Evolutionary conservation across 345 rosid genomes (phyloP).

Genomic region (Brassica juncea): DNA sequence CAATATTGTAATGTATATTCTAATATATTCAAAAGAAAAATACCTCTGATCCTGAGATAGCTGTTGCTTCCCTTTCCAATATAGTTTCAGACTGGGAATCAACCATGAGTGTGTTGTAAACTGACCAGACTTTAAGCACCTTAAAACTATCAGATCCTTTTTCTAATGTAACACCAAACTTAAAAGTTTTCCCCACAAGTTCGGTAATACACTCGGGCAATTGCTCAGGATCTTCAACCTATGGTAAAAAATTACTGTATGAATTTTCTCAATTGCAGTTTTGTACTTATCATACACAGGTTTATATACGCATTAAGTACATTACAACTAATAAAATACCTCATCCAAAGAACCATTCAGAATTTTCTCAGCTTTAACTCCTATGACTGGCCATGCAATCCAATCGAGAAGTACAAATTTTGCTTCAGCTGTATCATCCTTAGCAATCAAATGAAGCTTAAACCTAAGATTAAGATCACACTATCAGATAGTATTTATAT

Average conservation of each 20-base stretch:
- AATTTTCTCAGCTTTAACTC: not conserved
- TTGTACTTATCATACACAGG: no score
- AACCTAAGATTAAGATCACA: not conserved
- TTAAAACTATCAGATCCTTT: not conserved
- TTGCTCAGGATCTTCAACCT: not conserved
- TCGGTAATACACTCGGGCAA: not conserved
- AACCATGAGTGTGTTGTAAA: not conserved
- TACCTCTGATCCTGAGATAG: not conserved
- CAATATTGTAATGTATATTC: no score
- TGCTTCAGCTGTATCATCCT: not conserved
- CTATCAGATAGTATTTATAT: no score
- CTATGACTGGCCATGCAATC: not conserved
- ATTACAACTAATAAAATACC: no score
- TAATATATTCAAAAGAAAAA: no score
- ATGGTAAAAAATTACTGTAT: not conserved
- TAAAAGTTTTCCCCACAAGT: not conserved
- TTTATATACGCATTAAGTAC: no score
- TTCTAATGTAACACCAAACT: not conserved
- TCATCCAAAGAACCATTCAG: not conserved
- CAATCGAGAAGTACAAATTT: not conserved
- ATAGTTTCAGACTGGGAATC: not conserved
- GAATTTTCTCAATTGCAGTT: no score
- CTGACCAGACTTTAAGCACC: not conserved
- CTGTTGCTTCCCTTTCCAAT: not conserved
- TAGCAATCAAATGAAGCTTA: not conserved